Conservation (phyloP, 2,329 filamentous ascomycete species). For the Paramyrothecium roridum region DNA sequence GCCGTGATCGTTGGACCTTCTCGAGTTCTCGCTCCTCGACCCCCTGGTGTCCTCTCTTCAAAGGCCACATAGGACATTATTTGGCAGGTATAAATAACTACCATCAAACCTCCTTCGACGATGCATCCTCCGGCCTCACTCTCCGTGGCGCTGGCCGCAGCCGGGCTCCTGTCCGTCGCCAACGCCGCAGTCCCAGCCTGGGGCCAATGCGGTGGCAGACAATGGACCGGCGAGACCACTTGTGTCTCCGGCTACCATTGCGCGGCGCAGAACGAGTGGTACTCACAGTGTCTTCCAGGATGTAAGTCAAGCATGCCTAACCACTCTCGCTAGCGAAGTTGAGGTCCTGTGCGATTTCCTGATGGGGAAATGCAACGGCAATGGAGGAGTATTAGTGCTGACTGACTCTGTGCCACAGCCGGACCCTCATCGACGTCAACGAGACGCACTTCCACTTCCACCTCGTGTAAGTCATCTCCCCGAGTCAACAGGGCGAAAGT, state of each 20-base stretch:
- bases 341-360: neutral
- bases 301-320: neutral
- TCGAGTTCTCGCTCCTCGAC: neutral
- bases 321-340: too few relatives aligned
- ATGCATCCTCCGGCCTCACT: constrained; percentile 1
- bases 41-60: neutral
- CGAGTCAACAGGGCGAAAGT: neutral
- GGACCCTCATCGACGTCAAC: neutral
- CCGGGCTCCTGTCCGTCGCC: neutral
- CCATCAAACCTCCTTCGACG: neutral
- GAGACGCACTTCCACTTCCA: neutral
- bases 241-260: constrained; percentile 20
- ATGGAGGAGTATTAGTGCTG: neutral
- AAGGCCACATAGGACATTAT: too few relatives aligned
- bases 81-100: neutral
- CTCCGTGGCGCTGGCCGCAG: neutral
- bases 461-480: neutral
- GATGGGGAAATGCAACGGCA: neutral
- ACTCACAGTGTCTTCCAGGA: constrained; percentile 19
- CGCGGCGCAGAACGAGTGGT: constrained; percentile 20
- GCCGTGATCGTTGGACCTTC: neutral
- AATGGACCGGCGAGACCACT: constrained; percentile 18
- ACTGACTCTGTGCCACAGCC: neutral
- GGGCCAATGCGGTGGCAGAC: constrained; percentile 21
- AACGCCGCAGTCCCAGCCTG: constrained; percentile 3